These are phyloP conservation scores for Lactarius hengduanensis DNA, from an alignment of 768 basidiomycete species.

Conservation along the genomic window DNA sequence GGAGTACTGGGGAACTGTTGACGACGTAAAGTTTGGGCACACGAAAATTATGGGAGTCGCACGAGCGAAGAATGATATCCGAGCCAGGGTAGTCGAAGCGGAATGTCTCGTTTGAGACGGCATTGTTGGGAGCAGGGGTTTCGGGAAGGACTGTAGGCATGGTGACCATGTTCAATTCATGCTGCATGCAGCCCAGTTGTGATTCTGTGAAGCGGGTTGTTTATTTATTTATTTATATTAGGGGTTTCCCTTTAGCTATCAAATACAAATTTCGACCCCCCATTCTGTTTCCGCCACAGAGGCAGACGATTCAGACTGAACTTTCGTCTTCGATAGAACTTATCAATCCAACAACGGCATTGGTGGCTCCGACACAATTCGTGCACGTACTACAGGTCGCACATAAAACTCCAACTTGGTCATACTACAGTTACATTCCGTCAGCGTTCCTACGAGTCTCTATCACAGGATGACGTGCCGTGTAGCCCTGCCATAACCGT, in stretches of 20 bases:
- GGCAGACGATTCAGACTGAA: no score
- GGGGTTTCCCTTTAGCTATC: no score
- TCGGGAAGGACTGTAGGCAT: background rate
- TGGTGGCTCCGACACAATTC: background rate
- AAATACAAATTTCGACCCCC: no score
- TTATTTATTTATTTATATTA: no score
- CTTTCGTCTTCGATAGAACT: no score
- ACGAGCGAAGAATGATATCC: background rate
- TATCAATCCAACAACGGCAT: no score
- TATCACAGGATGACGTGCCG: background rate
- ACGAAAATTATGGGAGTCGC: background rate
- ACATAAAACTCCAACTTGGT: background rate
- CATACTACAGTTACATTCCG: background rate
- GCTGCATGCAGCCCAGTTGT: no score
- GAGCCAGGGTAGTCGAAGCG: background rate
- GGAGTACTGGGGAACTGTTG: conserved; percentile 10
- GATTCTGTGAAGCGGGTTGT: no score
- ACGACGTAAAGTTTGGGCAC: background rate
- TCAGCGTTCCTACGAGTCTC: background rate
- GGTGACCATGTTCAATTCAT: background rate
- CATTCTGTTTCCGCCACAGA: no score
- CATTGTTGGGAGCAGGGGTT: background rate
- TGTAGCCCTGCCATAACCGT: background rate
- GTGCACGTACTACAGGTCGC: background rate
- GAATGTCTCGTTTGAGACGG: background rate